Evolutionary conservation across 176 grass and related monocot genomes (phyloP), one percentile per base, ranked within the genome.

Genomic region (Carex kokanica): DNA sequence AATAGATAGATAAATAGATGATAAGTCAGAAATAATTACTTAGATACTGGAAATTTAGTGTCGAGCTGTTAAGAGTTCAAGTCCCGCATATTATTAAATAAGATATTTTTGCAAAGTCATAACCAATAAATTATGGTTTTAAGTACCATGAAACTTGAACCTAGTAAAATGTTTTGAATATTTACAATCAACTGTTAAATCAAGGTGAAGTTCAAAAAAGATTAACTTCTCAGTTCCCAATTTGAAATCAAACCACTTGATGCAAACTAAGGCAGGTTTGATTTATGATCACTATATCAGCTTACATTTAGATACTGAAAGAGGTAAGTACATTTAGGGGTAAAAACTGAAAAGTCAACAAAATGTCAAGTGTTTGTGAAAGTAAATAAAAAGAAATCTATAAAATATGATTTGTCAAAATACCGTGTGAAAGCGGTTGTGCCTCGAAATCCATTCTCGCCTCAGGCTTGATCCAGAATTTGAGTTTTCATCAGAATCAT

Each of bases 391-490:
- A 58, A 1, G 3, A 83, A 64, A 78, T 41, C 14, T 7, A 78
- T 58, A 23, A 34, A 23, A 20, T 4, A 84, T 60, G 1, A 43
- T 87, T 71, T 63, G 16, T 67, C 60, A 52, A 54, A 36, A 84
- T 90, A 95, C 92, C 58, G 90, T 98, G 59, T 93, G 80, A 88
- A 95, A 90, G 70, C 71, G 86, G 52, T 78, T 88, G 18, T 91
- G 64, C 75, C 91, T 84, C 74, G 74, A 81, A 71, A 60, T 47
- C 90, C 91, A 91, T 86, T 98, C 95, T 81, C 82, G 85, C 73
- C 85, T 90, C 31, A 98, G 85, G 31, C 38, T 85, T 32, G 61
- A 84, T 29, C 3, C 61, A 54, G 62, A 55, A 47, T 57, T 67
- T 17, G 31, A 78, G 62, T 82, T 86, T 11, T 65, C 79, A 82